phyloP scores from a whole-genome alignment of 2,329 filamentous ascomycete species.

The Penicillium oxalicum region DNA sequence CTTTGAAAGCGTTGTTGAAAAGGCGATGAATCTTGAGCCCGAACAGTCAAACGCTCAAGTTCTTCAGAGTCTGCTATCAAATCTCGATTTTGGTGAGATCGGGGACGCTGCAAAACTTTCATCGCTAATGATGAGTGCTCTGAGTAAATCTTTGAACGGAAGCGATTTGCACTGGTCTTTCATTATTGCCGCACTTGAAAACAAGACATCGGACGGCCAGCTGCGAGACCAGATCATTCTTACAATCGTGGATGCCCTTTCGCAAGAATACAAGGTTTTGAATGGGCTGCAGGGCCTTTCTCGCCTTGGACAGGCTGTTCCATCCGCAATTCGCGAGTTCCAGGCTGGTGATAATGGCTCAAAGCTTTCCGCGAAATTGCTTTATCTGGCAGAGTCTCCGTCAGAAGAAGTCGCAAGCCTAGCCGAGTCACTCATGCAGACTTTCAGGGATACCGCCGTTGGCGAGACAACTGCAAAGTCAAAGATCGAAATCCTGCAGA shows the following conservation, averaged over 20 bases:
- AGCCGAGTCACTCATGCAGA: conserved; percentile 30
- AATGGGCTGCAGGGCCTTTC: conserved; percentile 42
- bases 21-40: conserved; percentile 28
- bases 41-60: conserved; percentile 29
- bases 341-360: conserved; percentile 43
- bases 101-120: conserved; percentile 30
- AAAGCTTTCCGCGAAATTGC: conserved; percentile 46
- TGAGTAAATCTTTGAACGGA: conserved; percentile 33
- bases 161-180: conserved; percentile 35
- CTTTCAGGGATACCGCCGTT: conserved; percentile 32
- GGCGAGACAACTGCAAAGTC: conserved; percentile 40
- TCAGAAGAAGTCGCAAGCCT: conserved; percentile 46
- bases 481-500: conserved; percentile 48
- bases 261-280: conserved; percentile 31
- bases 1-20: conserved; percentile 33
- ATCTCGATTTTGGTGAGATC: conserved; percentile 33
- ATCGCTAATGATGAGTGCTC: conserved; percentile 30
- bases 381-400: conserved; percentile 50
- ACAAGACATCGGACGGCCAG: conserved; percentile 29
- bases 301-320: conserved; percentile 38
- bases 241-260: conserved; percentile 38
- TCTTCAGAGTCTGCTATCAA: conserved; percentile 36
- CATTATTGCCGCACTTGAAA: conserved; percentile 34
- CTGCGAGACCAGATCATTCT: conserved; percentile 34
- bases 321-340: conserved; percentile 40